Conservation (phyloP, 352 stramenopile species). For the Pythium biforme region DNA sequence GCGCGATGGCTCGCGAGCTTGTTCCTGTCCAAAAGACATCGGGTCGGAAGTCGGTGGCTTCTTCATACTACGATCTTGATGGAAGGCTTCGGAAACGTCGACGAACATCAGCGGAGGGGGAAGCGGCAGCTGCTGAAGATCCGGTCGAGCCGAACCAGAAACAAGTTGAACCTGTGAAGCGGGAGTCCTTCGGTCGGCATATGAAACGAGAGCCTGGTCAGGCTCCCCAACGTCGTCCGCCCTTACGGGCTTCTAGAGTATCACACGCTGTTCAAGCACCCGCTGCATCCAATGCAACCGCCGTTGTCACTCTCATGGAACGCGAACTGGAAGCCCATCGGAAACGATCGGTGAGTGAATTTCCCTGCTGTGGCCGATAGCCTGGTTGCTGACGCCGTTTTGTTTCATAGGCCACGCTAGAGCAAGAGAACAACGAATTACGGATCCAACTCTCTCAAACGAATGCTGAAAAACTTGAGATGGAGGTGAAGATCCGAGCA, state of each 20-base stretch:
- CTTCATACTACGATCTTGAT: slow-evolving; percentile 38
- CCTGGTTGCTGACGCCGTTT: background rate
- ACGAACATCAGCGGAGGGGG: slow-evolving; percentile 16
- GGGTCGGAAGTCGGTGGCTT: slow-evolving; percentile 30
- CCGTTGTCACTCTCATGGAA: slow-evolving; percentile 13
- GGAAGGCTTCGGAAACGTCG: slow-evolving; percentile 28
- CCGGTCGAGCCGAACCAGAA: background rate
- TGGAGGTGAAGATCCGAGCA: slow-evolving; percentile 56
- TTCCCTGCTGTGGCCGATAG: background rate
- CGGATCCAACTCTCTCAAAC: slow-evolving; percentile 44
- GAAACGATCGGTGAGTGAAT: slow-evolving; percentile 20
- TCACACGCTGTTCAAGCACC: slow-evolving; percentile 1
- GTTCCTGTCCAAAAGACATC: slow-evolving; percentile 52
- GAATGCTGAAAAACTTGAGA: slow-evolving; percentile 55
- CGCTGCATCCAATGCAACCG: slow-evolving; percentile 6
- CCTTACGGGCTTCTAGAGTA: slow-evolving; percentile 7
- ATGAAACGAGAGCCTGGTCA: slow-evolving; percentile 23
- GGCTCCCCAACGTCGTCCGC: slow-evolving; percentile 6
- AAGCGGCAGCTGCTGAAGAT: slow-evolving; percentile 3
- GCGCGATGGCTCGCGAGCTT: slow-evolving; percentile 89
- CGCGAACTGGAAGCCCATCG: slow-evolving; percentile 26
- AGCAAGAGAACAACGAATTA: slow-evolving; percentile 70
- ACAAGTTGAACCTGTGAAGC: background rate
- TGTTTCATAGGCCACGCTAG: slow-evolving; percentile 28
- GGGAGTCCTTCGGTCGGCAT: slow-evolving; percentile 25